phyloP scores from a whole-genome alignment of 768 basidiomycete genomes.

The Mycena chlorophos region DNA sequence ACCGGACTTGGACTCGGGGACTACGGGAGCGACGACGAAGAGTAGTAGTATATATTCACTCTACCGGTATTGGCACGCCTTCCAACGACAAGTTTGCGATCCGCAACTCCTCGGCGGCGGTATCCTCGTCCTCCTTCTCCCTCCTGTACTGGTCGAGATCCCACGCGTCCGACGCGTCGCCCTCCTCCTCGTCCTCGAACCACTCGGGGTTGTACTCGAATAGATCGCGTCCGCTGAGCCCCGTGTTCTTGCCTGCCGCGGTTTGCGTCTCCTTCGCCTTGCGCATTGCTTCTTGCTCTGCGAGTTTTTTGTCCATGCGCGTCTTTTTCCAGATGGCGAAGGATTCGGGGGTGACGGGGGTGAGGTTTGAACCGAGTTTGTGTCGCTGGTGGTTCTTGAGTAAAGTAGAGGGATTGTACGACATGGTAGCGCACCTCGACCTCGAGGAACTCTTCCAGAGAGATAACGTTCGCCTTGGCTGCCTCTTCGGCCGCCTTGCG shows the following conservation, averaged over 20 bases:
- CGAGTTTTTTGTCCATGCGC: conserved; percentile 91
- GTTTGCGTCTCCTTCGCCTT: conserved; percentile 81
- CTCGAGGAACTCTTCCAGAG: conserved; percentile 95
- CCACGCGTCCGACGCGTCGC: conserved; percentile 52
- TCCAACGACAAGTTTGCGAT: conserved; percentile 46
- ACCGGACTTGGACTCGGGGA: conserved; percentile 64
- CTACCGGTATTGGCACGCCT: conserved; percentile 19
- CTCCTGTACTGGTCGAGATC: conserved; percentile 62
- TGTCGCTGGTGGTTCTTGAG: conserved; percentile 62
- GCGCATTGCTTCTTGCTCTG: conserved; percentile 76
- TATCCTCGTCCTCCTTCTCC: conserved; percentile 61
- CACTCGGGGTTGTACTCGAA: conserved; percentile 96
- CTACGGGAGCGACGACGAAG: conserved; percentile 77
- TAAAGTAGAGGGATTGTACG: background rate
- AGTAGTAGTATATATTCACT: conserved; percentile 32
- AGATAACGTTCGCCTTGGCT: conserved; percentile 85
- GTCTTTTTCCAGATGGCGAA: conserved; percentile 97
- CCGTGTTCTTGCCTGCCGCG: conserved; percentile 85
- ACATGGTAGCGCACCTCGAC: conserved; percentile 67
- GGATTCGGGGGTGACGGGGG: conserved; percentile 88
- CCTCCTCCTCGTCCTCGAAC: conserved; percentile 78
- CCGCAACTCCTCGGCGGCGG: conserved; percentile 51
- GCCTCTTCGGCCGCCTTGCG: conserved; percentile 89
- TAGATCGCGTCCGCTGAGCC: conserved; percentile 95
- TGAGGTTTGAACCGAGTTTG: conserved; percentile 87